Evolutionary conservation across 371 early-diverging fungal genomes (phyloP), one percentile per base, ranked within the genome.

Genomic region (Mucor sp.): DNA sequence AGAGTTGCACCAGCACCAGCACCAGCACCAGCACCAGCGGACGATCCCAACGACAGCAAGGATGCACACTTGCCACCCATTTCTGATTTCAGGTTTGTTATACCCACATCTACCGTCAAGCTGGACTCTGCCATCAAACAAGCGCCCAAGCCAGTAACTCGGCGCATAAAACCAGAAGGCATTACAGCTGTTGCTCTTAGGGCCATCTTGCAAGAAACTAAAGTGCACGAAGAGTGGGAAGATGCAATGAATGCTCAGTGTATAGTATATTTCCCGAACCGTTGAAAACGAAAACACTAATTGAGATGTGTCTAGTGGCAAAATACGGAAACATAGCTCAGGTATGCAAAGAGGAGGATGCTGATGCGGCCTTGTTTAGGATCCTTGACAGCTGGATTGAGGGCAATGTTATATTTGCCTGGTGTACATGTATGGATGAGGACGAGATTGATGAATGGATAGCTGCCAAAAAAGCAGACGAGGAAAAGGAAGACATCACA

Each of bases 331-430:
- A 56, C 1, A 62, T 70, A 25, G 58, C 58, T 25, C 47, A 66
- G 30, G 43, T 70, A 7, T 66, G 63, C 50, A 60, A n/a, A 53
- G 21, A 47, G 19, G n/a, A 25, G 6, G 23, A 55, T 12, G 23
- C 39, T 17, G 62, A 65, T 1, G 60, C 58, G 1, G 17, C 4
- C 3, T n/a, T 67, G 25, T 68, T 65, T 57, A 57, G 68, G 11
- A 57, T 72, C 43, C 12, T 65, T 32, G 58, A 67, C 9, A 60
- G 65, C 5, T 72, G 72, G 72, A 19, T 55, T 11, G 72, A 72
- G 37, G 61, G 58, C 12, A 68, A 65, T 1, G 33, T 68, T 15
- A 33, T 68, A 4, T 72, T 72, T 21, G 41, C 72, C 1, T 68
- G 68, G 62, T 72, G 72, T 32, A 62, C 65, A 1, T 33, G 39